Percentiles rank a stretch among this genome's conserved stretches.
Evolutionary conservation across 2,329 filamentous ascomycete species (phyloP).

Genomic region (Xylaria sp.): DNA sequence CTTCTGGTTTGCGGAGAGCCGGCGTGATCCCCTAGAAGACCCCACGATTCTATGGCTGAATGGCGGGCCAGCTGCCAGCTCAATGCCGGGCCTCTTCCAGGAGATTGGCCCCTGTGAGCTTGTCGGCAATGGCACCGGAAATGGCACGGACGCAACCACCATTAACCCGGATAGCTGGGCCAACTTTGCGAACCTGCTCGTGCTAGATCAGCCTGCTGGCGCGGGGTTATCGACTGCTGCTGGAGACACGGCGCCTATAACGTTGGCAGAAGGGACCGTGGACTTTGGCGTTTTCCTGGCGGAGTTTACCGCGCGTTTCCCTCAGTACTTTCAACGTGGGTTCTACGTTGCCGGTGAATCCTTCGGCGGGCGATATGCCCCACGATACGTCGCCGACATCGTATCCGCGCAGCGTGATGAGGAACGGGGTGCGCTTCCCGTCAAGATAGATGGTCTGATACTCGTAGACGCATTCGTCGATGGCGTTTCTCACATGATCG

Average conservation of each 20-base stretch:
- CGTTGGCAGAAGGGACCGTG: constrained; percentile 13
- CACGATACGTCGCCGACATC: constrained; percentile 25
- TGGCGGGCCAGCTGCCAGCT: constrained; percentile 30
- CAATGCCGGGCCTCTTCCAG: constrained; percentile 27
- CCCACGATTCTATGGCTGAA: constrained; percentile 30
- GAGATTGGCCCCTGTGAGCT: constrained; percentile 27
- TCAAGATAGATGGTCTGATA: constrained; percentile 25
- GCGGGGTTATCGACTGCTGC: constrained; percentile 18
- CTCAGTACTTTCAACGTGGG: constrained; percentile 23
- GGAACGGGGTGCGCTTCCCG: background rate
- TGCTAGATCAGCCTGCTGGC: constrained; percentile 30
- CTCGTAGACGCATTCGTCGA: constrained; percentile 31
- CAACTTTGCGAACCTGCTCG: constrained; percentile 28
- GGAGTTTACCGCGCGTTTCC: constrained; percentile 21
- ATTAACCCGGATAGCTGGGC: constrained; percentile 27
- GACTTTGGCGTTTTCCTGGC: constrained; percentile 25
- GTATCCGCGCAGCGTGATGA: constrained; percentile 1
- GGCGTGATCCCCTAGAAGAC: constrained; percentile 1
- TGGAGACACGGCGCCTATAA: constrained; percentile 13
- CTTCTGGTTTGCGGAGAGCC: constrained; percentile 31
- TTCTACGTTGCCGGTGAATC: constrained; percentile 31
- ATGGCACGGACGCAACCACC: background rate
- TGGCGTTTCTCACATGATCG: constrained; percentile 10
- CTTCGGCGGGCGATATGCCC: constrained; percentile 25
- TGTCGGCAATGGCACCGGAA: constrained; percentile 1